Evolutionary conservation across 129 eudicot genomes (phyloP), one percentile per base, ranked within the genome.

Genomic region (Pittosporum tobira): DNA sequence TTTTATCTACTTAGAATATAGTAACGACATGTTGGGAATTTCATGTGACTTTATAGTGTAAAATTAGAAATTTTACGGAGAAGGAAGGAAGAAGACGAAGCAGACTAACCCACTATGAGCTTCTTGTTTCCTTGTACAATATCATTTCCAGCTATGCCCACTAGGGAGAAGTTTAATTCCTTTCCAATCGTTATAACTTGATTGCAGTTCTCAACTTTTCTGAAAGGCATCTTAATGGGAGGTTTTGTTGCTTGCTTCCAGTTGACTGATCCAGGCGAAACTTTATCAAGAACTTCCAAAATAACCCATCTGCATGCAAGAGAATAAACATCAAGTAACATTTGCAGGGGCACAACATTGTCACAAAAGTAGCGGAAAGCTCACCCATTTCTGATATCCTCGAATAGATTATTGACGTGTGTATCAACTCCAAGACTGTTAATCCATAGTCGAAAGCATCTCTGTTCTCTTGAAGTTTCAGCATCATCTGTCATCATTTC

Each of bases 201-300:
- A 67, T 85, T 85, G 78, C 94, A 81, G 36, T 85, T 85, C 63
- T 85, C 94, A n/a, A 85, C 86, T 71, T 81, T 85, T 63, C 78
- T 81, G 42, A 85, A 81, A 10, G 89, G 85, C 83, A 81, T 73
- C 63, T 81, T 78, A 60, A 81, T 78, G 25, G 94, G 94, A 66
- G 94, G 89, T 71, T 81, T 85, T 43, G 82, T 55, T 50, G 94
- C 84, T 65, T 66, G 79, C 67, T 82, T 85, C 94, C 94, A 85
- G 34, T 59, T 56, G 58, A 85, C 94, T 16, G 89, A 81, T 30
- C 94, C 89, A 0, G 81, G 88, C 43, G 85, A 84, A 63, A 85
- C 73, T 71, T 85, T 85, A 45, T 85, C 94, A 50, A 85, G 86
- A 52, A 81, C 86, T 73, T 85, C 94, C 69, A 85, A 30, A 59